phyloP scores from a whole-genome alignment of 371 early-diverging fungal genomes.

The Zopfochytrium polystomum region DNA sequence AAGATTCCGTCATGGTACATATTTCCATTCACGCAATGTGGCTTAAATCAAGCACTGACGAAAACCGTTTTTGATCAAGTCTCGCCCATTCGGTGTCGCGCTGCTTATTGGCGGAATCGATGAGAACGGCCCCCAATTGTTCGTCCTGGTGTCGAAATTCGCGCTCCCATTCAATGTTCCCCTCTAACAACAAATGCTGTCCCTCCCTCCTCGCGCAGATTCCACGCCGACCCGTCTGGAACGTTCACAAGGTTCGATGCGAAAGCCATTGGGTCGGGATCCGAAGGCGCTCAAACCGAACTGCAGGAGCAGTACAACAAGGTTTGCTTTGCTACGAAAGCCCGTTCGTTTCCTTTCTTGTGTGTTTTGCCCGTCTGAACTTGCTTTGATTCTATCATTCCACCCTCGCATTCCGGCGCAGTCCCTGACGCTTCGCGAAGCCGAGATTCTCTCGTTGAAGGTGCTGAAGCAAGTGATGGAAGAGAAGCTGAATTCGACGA shows the following conservation, averaged over 20 bases:
- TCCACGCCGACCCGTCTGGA: slow-evolving; percentile 95
- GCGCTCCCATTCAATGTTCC: neutral
- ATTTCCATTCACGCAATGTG: neutral
- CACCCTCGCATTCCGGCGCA: slow-evolving; percentile 22
- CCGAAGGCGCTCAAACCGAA: slow-evolving; percentile 97
- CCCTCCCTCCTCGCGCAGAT: slow-evolving; percentile 48
- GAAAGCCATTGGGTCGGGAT: slow-evolving; percentile 97
- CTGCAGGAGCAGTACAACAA: slow-evolving; percentile 94
- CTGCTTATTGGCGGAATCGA: slow-evolving; percentile 96
- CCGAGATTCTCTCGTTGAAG: slow-evolving; percentile 84
- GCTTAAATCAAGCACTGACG: neutral
- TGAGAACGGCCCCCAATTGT: slow-evolving; percentile 97
- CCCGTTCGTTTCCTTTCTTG: no score
- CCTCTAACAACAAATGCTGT: neutral
- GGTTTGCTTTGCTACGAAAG: slow-evolving; percentile 33
- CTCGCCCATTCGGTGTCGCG: slow-evolving; percentile 98
- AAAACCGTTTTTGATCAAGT: slow-evolving; percentile 54
- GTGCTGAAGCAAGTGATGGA: slow-evolving; percentile 99
- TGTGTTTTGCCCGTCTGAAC: no score
- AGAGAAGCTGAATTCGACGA: slow-evolving; percentile 93
- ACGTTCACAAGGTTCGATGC: slow-evolving; percentile 90
- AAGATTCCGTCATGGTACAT: slow-evolving; percentile 90
- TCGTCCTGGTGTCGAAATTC: slow-evolving; percentile 35
- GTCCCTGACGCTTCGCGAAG: slow-evolving; percentile 83
- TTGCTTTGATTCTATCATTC: no score